A percentile compares a stretch with the other conserved stretches of the same genome.
These are phyloP conservation scores for Mycocentrospora acerina DNA, from an alignment of 2,329 filamentous ascomycete genomes.

Conservation along the genomic window DNA sequence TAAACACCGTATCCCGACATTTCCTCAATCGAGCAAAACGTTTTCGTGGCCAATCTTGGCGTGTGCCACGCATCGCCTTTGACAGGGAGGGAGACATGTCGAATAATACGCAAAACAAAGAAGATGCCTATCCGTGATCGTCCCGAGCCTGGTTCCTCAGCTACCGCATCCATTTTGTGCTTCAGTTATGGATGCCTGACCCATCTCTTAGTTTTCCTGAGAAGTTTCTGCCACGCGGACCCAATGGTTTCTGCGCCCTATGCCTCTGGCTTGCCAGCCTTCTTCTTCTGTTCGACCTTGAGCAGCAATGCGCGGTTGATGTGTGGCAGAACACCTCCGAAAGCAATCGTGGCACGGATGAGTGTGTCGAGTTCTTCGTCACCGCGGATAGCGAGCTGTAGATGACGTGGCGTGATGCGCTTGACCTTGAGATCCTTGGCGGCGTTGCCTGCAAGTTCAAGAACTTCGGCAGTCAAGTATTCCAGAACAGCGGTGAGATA, in stretches of 20 bases:
- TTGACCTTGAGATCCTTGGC: slow-evolving; percentile 99
- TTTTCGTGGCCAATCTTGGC: slow-evolving; percentile 6
- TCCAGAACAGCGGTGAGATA: slow-evolving; percentile 98
- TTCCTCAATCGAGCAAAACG: slow-evolving; percentile 10
- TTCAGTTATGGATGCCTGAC: slow-evolving; percentile 3
- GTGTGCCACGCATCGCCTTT: slow-evolving; percentile 7
- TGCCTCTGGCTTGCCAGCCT: slow-evolving; percentile 66
- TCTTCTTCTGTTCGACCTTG: slow-evolving; percentile 98
- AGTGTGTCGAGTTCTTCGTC: slow-evolving; percentile 98
- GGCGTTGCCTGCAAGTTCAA: slow-evolving; percentile 96
- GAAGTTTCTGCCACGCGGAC: slow-evolving; percentile 4
- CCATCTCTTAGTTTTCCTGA: slow-evolving; percentile 4
- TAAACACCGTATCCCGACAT: slow-evolving; percentile 20
- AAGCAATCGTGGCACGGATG: slow-evolving; percentile 96
- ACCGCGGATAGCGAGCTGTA: slow-evolving; percentile 96
- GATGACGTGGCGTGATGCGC: slow-evolving; percentile 96
- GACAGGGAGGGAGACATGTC: slow-evolving; percentile 11
- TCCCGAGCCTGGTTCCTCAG: slow-evolving; percentile 2
- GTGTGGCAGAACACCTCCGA: slow-evolving; percentile 95
- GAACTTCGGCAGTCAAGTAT: slow-evolving; percentile 96
- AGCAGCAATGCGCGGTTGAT: slow-evolving; percentile 96
- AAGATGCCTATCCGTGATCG: slow-evolving; percentile 13
- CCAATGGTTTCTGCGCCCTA: slow-evolving; percentile 14
- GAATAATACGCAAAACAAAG: slow-evolving; percentile 20
- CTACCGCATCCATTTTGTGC: slow-evolving; percentile 1